phyloP scores from a whole-genome alignment of 2,329 filamentous ascomycete genomes.

The Microcyclospora pomicola region DNA sequence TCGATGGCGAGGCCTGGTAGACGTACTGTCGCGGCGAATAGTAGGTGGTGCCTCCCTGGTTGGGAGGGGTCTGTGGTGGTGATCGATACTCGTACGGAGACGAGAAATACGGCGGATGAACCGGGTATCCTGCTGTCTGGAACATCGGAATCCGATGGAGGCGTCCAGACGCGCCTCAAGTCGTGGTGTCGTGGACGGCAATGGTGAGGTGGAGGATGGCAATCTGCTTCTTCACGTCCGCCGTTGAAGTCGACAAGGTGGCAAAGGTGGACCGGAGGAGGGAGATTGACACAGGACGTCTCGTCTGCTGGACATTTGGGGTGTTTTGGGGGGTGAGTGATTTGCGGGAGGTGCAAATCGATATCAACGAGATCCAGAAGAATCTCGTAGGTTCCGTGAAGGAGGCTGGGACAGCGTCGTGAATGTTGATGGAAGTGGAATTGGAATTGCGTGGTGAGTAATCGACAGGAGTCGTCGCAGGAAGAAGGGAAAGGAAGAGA shows the following conservation, averaged over 20 bases:
- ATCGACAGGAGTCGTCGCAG: too few species aligned
- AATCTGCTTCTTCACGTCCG: conserved; percentile 2
- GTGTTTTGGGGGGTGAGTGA: conserved; percentile 4
- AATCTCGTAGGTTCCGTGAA: conserved; percentile 6
- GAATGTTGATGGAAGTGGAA: too few species aligned
- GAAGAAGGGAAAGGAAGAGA: too few species aligned
- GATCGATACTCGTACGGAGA: conserved; percentile 33
- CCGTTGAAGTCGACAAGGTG: conserved; percentile 16
- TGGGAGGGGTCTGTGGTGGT: conserved; percentile 35
- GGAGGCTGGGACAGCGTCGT: too few species aligned
- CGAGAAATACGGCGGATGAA: conserved; percentile 35
- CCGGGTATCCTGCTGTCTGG: conserved; percentile 22
- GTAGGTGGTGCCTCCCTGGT: conserved; percentile 28
- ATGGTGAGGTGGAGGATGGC: conserved; percentile 5
- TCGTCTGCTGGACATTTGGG: conserved; percentile 18
- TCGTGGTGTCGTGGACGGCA: conserved; percentile 1
- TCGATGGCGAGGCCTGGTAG: conserved; percentile 32
- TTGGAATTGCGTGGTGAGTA: too few species aligned
- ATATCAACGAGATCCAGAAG: conserved; percentile 7
- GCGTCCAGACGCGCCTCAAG: conserved; percentile 23
- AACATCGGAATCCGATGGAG: conserved; percentile 18
- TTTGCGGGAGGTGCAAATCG: conserved; percentile 8
- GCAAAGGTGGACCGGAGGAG: conserved; percentile 18
- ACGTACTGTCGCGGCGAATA: conserved; percentile 40
- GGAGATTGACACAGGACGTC: conserved; percentile 12